A percentile compares a stretch with the other conserved stretches of the same genome.
phyloP scores from a whole-genome alignment of 495 filamentous ascomycete genomes.

The Hypoxylon rickii region DNA sequence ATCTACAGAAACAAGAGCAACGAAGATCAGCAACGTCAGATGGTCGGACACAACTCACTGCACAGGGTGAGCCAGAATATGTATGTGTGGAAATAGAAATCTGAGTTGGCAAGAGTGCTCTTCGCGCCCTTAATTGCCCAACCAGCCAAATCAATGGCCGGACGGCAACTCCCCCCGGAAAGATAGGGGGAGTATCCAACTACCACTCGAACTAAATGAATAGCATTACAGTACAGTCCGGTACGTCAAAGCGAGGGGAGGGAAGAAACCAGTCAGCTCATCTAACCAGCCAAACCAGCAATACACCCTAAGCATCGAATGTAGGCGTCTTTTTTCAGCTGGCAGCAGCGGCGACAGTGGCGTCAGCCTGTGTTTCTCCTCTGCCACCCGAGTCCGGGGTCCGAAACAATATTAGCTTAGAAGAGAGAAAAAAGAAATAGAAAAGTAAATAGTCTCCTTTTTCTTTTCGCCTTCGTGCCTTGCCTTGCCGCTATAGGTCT shows the following conservation, averaged over 20 bases:
- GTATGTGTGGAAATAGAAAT: too few relatives aligned
- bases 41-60: too few relatives aligned
- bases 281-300: constrained; percentile 9
- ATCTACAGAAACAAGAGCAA: background rate
- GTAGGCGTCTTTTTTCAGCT: constrained; percentile 1
- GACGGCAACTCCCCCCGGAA: constrained; percentile 27
- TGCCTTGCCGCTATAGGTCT: constrained; percentile 1
- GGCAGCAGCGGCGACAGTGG: constrained; percentile 2
- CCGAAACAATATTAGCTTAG: background rate
- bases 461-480: background rate
- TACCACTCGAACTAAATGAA: constrained; percentile 23
- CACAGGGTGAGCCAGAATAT: too few relatives aligned
- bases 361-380: background rate
- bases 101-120: constrained; percentile 38
- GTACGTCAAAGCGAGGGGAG: constrained; percentile 8
- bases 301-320: background rate
- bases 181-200: constrained; percentile 32
- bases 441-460: constrained; percentile 18
- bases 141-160: constrained; percentile 19
- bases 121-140: constrained; percentile 35
- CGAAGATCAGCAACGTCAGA: too few relatives aligned
- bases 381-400: too few relatives aligned
- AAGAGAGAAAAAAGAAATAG: background rate
- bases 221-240: constrained; percentile 28
- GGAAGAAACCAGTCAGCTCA: background rate